A percentile compares a stretch with the other conserved stretches of the same genome.
These are phyloP conservation scores for Pleochaeta shiraiana DNA, from an alignment of 2,329 filamentous ascomycete genomes.

Conservation along the genomic window DNA sequence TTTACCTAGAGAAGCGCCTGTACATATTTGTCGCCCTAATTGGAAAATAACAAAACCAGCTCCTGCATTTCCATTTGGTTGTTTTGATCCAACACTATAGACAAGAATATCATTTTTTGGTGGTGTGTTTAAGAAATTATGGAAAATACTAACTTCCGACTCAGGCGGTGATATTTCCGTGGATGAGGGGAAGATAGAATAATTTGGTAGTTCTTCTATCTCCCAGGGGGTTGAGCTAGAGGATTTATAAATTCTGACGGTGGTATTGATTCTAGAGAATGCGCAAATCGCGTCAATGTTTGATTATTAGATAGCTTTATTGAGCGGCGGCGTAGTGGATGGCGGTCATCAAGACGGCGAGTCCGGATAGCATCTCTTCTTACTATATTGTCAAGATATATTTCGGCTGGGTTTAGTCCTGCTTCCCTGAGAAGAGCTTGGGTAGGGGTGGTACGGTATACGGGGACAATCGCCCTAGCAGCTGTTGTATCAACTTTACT, in stretches of 20 bases:
- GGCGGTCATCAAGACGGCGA: not conserved
- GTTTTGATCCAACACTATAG: not conserved
- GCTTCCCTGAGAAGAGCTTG: conserved; percentile 1
- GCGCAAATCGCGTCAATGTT: not conserved
- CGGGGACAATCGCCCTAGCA: conserved; percentile 2
- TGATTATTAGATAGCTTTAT: not conserved
- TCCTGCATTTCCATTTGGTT: not conserved
- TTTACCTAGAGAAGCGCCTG: not conserved
- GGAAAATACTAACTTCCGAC: not conserved
- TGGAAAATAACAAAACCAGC: not conserved
- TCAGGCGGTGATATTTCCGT: not conserved
- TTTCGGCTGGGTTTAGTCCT: not conserved
- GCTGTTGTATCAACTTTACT: not conserved
- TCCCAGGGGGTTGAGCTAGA: not conserved
- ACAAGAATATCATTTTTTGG: not conserved
- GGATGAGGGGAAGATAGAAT: not conserved
- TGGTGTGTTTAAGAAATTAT: not conserved
- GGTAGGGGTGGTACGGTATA: not conserved
- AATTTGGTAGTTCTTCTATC: not conserved
- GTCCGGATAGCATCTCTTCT: not conserved
- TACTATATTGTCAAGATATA: not conserved
- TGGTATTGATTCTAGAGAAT: not conserved
- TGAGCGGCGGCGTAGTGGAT: not conserved
- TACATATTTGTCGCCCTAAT: not conserved
- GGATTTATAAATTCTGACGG: not conserved